Base-by-base conservation (phyloP, 2,329 filamentous ascomycete species). In the Nemania sp. region DNA sequence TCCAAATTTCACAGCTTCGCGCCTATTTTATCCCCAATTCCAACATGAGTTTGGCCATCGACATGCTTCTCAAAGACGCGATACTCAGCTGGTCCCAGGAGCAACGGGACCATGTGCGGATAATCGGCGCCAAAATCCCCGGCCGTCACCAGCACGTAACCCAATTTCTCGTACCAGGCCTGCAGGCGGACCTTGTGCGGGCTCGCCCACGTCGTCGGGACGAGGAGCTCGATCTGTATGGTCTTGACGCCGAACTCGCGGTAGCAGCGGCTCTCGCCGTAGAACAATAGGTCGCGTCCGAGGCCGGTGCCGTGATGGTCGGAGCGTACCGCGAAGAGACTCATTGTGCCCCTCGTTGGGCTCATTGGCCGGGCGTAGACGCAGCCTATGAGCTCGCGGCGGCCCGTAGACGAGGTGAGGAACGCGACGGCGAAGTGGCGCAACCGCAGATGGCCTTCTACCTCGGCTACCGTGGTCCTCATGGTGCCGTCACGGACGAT, bases 91-190 rank as follows among this genome's bases (percentile, higher is more conserved):
- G 42, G 36, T 14, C 49, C 49, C 9, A 52, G 33, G 5, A 52
- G 49, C 19, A 52, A 17, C 28, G 49, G 49, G 20, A 52, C 26
- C 49, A 46, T 46, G 30, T 52, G 42, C 6, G 49, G 49, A 24
- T 52, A 52, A 26, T 52, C 49, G n/a, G 49, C 49, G n/a, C 17
- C 49, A 19, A 52, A 52, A 19, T 52, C 49, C 6, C 49, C 49
- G 20, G 22, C 42, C 5, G 49, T 11, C 20, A 47, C 49, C 28
- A 52, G 9, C 34, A 31, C 36, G 33, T 52, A 52, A 11, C 49
- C 49, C 36, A 52, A 33, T 22, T 24, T 46, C 42, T 52, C 43
- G 26, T 52, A 52, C 49, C 49, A 52, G 20, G 34, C 6, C 49
- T 52, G 42, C 17, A 52, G 28, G 20, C 49, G 49, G 20, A 42